Base-by-base conservation (phyloP, 73 alveolate genomes). In the Paramecium octaurelia region DNA sequence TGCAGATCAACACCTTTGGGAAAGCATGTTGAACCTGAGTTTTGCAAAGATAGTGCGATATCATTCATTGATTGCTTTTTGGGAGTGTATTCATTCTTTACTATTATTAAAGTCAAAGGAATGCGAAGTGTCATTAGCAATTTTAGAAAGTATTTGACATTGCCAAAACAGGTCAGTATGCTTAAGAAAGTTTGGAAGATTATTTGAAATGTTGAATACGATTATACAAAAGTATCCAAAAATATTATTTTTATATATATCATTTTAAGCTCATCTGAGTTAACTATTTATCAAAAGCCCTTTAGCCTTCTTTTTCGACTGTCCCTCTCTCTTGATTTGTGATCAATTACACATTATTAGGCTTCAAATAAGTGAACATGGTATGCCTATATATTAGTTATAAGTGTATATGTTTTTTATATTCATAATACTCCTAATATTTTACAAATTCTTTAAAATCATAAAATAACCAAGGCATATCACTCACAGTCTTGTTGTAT, bases 1-100 rank as follows among this genome's bases (percentile, higher is more conserved):
- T 89, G 94, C 38, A 69, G 94, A 89, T 68, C 90, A 36, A 89
- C 94, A 14, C 85, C 88, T 54, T 73, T 89, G 14, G 94, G 94
- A 42, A 89, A 71, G 68, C 84, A 71, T 54, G 92, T 89, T 23
- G 94, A 89, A 44, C 91, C 90, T 27, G 91, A 89, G 38, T 43
- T 70, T 46, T 89, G 94, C 75, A 59, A 59, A 50, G 91, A 89
- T 48, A 70, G 77, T 46, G 94, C 94, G 6, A 38, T 89, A 29
- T 12, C 64, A 21, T 89, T 89, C 36, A 83, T 89, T 70, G 88
- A 89, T 60, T 89, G 94, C 91, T 89, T 89, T 60, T 36, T 46
- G 44, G 60, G 46, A 89, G 92, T 89, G 94, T 87, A 87, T 31
- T 44, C 34, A 71, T 36, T 29, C 27, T 11, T 35, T n/a, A 16